phyloP scores from a whole-genome alignment of 2,329 filamentous ascomycete species.

The Cladosporium sp. region DNA sequence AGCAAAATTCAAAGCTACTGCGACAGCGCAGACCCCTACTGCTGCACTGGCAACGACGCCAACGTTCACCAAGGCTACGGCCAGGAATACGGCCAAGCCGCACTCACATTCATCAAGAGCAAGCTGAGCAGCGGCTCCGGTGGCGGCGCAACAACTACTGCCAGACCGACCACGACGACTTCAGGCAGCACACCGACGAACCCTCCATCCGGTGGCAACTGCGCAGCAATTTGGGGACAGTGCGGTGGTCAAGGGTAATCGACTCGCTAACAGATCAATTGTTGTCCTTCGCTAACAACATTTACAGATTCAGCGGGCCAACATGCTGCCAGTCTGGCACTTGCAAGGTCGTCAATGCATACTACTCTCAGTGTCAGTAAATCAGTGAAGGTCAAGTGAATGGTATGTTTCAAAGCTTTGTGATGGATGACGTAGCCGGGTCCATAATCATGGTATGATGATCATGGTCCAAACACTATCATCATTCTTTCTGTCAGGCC shows the following conservation, averaged over 20 bases:
- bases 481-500: too few relatives aligned
- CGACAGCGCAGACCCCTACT: conserved; percentile 61
- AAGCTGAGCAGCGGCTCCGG: conserved; percentile 36
- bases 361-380: conserved; percentile 4
- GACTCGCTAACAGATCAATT: not conserved
- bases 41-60: conserved; percentile 60
- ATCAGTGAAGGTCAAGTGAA: too few relatives aligned
- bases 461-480: too few relatives aligned
- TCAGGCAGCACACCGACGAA: not conserved
- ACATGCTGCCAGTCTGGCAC: conserved; percentile 10
- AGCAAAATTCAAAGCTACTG: conserved; percentile 62
- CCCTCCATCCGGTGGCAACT: not conserved
- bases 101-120: conserved; percentile 55
- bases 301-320: not conserved
- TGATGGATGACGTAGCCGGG: too few relatives aligned
- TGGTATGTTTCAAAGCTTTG: too few relatives aligned
- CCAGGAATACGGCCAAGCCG: conserved; percentile 55
- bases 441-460: too few relatives aligned
- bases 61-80: conserved; percentile 61
- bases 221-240: conserved; percentile 15
- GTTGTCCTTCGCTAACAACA: not conserved
- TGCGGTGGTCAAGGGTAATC: conserved; percentile 4
- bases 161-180: not conserved
- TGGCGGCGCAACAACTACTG: not conserved
- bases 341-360: conserved; percentile 14